Percentiles rank a stretch among this genome's conserved stretches.
Evolutionary conservation across 140 eudicot species (phyloP).

Genomic region (Anethum foeniculum): DNA sequence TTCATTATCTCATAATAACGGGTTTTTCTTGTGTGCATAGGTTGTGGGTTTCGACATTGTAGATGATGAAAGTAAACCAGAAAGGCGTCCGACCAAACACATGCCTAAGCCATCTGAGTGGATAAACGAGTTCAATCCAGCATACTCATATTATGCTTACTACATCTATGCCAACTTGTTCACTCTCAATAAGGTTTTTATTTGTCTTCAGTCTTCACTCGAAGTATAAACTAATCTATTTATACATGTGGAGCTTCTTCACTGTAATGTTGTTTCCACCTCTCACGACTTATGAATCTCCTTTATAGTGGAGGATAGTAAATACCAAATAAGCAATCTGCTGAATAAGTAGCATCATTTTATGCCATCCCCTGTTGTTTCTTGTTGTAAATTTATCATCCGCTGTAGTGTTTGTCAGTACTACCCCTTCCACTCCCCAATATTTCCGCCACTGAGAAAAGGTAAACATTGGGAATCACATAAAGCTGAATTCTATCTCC

Average conservation of each 20-base stretch:
- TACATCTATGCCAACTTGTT: constrained; percentile 92
- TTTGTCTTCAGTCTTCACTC: background rate
- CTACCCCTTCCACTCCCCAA: background rate
- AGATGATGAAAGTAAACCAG: constrained; percentile 98
- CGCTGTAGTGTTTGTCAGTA: background rate
- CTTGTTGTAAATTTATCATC: background rate
- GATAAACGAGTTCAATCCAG: constrained; percentile 92
- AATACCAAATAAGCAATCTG: background rate
- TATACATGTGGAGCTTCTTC: background rate
- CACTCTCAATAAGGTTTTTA: constrained; percentile 73
- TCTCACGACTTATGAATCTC: background rate
- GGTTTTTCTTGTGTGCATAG: constrained; percentile 22
- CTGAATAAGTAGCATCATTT: background rate
- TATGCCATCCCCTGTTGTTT: background rate
- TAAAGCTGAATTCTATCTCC: constrained; percentile 1
- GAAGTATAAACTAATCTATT: background rate
- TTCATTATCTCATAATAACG: background rate
- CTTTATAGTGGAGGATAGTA: too few species aligned
- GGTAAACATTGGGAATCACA: background rate
- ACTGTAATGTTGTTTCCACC: background rate
- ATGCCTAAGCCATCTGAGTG: constrained; percentile 96
- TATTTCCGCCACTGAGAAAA: background rate
- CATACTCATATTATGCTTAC: constrained; percentile 84
- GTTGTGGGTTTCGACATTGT: constrained; percentile 96
- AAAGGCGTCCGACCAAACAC: constrained; percentile 97